Base-by-base conservation (phyloP, 2,329 filamentous ascomycete genomes). In the Nannizziopsis arthrosporioides region DNA sequence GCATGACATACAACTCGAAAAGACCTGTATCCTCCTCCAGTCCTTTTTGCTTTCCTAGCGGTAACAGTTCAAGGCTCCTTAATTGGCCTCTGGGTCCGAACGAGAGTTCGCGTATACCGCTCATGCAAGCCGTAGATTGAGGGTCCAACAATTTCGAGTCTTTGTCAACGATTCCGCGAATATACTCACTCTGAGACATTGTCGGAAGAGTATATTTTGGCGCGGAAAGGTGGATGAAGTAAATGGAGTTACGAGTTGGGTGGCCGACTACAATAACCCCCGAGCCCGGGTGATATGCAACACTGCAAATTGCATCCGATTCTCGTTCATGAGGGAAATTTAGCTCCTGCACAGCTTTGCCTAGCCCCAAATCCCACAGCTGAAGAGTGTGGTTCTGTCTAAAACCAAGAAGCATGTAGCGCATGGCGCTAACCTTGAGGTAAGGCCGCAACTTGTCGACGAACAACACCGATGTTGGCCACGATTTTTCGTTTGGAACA, bases 351-450 rank as follows among this genome's bases (percentile, higher is more conserved):
- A 98, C 92, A 27, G 89, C 86, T 69, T 95, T 95, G 56, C 84
- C 85, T 31, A 98, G 81, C 37, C 85, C 88, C 61, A 98, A 81
- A 72, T 98, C 92, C 93, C 92, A 98, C 39, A 98, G 79, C 73
- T 98, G 93, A 53, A 98, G 79, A 48, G 90, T 93, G 70, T 98
- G 92, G 68, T 98, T 98, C 67, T 98, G 92, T 72, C 96, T 95
- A 79, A 96, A 87, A 59, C 92, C 92, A 53, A 98, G 86, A 63
- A 98, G 82, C 72, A 98, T 83, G 71, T 98, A 98, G 53, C 92
- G 81, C 54, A 95, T 75, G 42, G 93, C 89, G 61, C 85, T 84
- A 51, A 85, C 83, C 70, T 92, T 94, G 69, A 82, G 79, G 68
- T 93, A 95, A 40, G 92, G 88, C 54, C 89, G 85, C 67, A 89